Percentiles rank a stretch among this genome's conserved stretches.
These are phyloP conservation scores for Pilobolus umbonatus DNA, from an alignment of 192 early-diverging fungal genomes.

Conservation along the genomic window DNA sequence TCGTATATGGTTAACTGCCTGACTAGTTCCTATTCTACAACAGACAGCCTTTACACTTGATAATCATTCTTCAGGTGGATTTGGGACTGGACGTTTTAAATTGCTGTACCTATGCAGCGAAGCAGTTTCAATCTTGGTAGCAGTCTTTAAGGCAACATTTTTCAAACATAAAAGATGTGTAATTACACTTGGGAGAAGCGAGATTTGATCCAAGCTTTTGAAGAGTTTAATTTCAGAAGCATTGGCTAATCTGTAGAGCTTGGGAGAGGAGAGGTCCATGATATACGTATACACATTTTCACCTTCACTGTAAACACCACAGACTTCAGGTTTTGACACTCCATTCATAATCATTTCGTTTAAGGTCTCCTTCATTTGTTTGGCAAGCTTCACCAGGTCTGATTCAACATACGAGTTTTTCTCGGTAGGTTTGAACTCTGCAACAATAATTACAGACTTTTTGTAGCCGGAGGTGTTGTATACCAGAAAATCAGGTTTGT, in stretches of 20 bases:
- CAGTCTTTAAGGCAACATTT: not conserved
- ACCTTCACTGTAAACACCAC: not conserved
- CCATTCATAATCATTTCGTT: slow-evolving; percentile 2
- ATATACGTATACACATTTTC: slow-evolving; percentile 6
- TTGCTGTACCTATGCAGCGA: no score
- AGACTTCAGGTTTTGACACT: slow-evolving; percentile 4
- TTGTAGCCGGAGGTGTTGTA: slow-evolving; percentile 1
- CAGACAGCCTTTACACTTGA: no score
- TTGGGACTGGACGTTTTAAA: no score
- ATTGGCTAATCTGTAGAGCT: slow-evolving; percentile 2
- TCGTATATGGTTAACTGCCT: no score
- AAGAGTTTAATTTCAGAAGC: slow-evolving; percentile 5
- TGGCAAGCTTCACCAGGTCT: slow-evolving; percentile 12
- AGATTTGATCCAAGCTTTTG: slow-evolving; percentile 2
- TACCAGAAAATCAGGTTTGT: slow-evolving; percentile 7
- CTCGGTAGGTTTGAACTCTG: slow-evolving; percentile 4
- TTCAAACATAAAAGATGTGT: slow-evolving; percentile 1
- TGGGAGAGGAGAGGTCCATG: slow-evolving; percentile 3
- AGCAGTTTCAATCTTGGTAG: not conserved
- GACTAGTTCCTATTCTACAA: no score
- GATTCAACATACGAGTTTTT: slow-evolving; percentile 5
- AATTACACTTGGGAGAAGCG: slow-evolving; percentile 1
- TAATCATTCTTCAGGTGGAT: no score
- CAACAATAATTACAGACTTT: not conserved
- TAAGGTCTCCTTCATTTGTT: slow-evolving; percentile 4